Conservation (phyloP, 1,139 yeast genomes). For the Suhomyces taliae region DNA sequence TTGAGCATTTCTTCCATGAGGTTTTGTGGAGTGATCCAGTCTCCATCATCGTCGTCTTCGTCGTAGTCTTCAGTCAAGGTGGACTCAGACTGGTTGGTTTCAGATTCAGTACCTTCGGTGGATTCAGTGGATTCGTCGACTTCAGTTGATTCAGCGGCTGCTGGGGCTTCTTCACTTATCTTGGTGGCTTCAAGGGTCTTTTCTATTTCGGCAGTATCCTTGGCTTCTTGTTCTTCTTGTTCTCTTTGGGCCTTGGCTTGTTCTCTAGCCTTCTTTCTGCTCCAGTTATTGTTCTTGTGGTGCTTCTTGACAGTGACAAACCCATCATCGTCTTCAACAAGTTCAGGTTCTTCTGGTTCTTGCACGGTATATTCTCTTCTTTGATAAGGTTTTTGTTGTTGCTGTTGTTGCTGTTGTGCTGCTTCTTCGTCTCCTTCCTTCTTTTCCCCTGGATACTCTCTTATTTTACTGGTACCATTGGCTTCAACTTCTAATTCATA, state of each 20-base stretch:
- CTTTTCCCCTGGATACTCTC: slow-evolving; percentile 71
- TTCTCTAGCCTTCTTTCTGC: slow-evolving; percentile 14
- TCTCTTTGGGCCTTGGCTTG: too few relatives aligned
- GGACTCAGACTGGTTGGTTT: slow-evolving; percentile 10
- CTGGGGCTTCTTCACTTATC: neutral
- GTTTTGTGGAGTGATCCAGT: slow-evolving; percentile 94
- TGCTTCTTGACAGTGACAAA: slow-evolving; percentile 8
- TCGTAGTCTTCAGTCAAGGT: slow-evolving; percentile 47
- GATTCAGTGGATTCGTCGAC: neutral
- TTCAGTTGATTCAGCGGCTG: neutral
- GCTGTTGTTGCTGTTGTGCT: neutral
- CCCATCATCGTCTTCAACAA: slow-evolving; percentile 9
- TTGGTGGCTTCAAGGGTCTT: too few relatives aligned
- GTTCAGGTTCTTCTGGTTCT: slow-evolving; percentile 12
- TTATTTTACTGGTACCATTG: slow-evolving; percentile 65
- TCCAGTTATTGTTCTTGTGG: slow-evolving; percentile 8
- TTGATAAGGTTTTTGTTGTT: slow-evolving; percentile 13
- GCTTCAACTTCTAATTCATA: slow-evolving; percentile 80
- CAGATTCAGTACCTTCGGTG: slow-evolving; percentile 10
- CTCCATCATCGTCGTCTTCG: slow-evolving; percentile 76
- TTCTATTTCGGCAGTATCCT: neutral
- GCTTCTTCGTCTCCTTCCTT: slow-evolving; percentile 13
- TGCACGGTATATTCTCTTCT: slow-evolving; percentile 7
- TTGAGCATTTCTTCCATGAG: slow-evolving; percentile 65
- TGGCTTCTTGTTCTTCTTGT: slow-evolving; percentile 8